Evolutionary conservation across 2,329 filamentous ascomycete species (phyloP).

Genomic region (Cercospora citrullina): DNA sequence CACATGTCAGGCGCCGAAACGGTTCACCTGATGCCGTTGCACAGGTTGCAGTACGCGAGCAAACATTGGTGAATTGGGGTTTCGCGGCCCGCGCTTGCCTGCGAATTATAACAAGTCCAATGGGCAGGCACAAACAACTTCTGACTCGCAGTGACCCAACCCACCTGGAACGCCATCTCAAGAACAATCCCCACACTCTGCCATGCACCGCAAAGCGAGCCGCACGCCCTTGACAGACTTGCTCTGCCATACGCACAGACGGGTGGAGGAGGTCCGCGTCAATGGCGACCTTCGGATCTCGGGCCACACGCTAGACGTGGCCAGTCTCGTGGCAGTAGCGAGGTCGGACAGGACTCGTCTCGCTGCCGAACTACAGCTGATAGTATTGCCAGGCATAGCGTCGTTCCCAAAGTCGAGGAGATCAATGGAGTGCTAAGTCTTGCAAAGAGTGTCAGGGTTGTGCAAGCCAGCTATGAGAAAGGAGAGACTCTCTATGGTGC

Average conservation of each 20-base stretch:
- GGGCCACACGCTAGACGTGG: slow-evolving; percentile 4
- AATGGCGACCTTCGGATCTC: neutral
- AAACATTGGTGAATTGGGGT: neutral
- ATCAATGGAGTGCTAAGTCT: slow-evolving; percentile 3
- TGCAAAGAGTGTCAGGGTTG: slow-evolving; percentile 11
- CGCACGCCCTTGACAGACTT: neutral
- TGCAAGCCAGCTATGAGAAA: slow-evolving; percentile 6
- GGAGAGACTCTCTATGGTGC: neutral
- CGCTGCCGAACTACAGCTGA: neutral
- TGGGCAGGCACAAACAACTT: neutral
- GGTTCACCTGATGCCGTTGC: neutral
- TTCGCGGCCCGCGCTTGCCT: neutral
- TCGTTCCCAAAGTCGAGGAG: neutral
- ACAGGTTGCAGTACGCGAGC: neutral
- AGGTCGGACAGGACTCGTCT: neutral
- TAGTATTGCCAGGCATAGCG: neutral
- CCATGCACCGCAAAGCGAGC: neutral
- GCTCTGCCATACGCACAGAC: neutral
- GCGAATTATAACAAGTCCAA: neutral
- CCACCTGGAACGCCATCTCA: neutral
- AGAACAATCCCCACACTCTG: neutral
- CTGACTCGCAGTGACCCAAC: neutral
- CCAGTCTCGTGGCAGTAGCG: slow-evolving; percentile 3
- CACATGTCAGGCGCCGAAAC: neutral
- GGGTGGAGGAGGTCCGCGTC: neutral